Evolutionary conservation across 345 rosid species (phyloP).

Genomic region (Conringia planisiliqua): DNA sequence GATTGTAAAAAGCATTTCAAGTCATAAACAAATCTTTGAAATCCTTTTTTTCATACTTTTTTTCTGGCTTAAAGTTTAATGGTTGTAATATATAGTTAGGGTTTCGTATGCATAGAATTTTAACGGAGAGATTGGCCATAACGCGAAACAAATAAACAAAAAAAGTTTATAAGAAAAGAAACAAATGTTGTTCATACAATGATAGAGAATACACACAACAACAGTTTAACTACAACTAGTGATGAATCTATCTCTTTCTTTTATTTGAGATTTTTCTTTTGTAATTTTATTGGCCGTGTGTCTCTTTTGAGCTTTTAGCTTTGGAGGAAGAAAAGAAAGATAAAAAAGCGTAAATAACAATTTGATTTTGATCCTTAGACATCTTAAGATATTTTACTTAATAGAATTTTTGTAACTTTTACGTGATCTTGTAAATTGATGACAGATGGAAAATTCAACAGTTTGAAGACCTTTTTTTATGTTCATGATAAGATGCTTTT

Average conservation of each 20-base stretch:
- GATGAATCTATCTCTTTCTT: not conserved
- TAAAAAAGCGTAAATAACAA: slow-evolving; percentile 11
- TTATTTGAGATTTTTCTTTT: not conserved
- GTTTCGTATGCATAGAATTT: not conserved
- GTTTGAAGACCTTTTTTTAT: not conserved
- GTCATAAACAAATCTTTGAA: not conserved
- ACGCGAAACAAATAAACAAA: not conserved
- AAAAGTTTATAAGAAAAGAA: not conserved
- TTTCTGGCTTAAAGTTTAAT: not conserved
- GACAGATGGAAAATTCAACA: slow-evolving; percentile 22
- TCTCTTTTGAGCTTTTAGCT: slow-evolving; percentile 6
- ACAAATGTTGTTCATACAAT: not conserved
- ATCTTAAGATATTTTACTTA: slow-evolving; percentile 18
- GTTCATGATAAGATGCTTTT: slow-evolving; percentile 15
- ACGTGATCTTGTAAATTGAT: slow-evolving; percentile 10
- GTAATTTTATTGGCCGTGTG: not conserved
- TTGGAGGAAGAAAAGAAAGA: slow-evolving; percentile 14
- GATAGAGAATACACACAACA: not conserved
- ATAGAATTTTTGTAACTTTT: slow-evolving; percentile 10
- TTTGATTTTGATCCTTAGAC: slow-evolving; percentile 26
- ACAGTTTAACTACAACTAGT: not conserved
- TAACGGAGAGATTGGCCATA: not conserved
- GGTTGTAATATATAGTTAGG: not conserved
- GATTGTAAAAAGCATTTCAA: not conserved
- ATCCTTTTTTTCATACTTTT: not conserved